These are phyloP conservation scores for Carex kokanica DNA, from an alignment of 176 grass and related monocot genomes.

Conservation along the genomic window DNA sequence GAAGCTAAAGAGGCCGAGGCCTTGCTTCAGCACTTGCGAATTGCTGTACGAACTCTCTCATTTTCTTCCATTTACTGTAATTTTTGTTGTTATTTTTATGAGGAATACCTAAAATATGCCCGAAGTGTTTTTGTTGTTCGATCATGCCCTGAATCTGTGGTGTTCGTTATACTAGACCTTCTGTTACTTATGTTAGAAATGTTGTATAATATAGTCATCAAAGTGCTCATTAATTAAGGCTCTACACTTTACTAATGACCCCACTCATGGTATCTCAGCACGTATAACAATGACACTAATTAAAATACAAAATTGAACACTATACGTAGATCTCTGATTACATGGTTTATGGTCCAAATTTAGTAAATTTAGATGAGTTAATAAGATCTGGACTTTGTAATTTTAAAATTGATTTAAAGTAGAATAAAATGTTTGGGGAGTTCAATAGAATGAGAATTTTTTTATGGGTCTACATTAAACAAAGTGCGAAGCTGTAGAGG, in stretches of 20 bases:
- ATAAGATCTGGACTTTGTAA: not conserved
- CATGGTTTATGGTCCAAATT: not conserved
- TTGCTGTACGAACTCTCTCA: slow-evolving; percentile 56
- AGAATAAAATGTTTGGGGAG: not conserved
- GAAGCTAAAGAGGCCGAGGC: slow-evolving; percentile 69
- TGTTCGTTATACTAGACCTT: not conserved
- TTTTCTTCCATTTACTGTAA: not conserved
- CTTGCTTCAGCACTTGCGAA: slow-evolving; percentile 70
- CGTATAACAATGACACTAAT: not conserved
- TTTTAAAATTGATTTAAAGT: not conserved
- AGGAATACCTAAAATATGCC: slow-evolving; percentile 6
- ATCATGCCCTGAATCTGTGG: not conserved
- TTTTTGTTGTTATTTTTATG: not conserved
- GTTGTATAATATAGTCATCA: not conserved
- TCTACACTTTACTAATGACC: not conserved
- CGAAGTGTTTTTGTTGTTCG: not conserved
- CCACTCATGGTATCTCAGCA: not conserved
- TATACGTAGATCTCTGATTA: not conserved
- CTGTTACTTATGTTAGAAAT: not conserved
- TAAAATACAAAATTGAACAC: not conserved
- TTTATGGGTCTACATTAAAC: not conserved
- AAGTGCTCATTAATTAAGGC: not conserved
- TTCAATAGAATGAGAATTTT: not conserved
- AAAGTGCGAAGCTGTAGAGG: not conserved
- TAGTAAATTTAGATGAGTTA: not conserved